Percentiles rank a stretch among this genome's conserved stretches.
These are phyloP conservation scores for Vitis vinifera DNA, from an alignment of 164 flowering plant genomes.

Conservation along the genomic window ASM3070453v1 NC_081807.1:9182501-9183000, in stretches of 20 bases:
- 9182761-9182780: slow-evolving; percentile 79
- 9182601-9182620: too few species aligned
- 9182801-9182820: slow-evolving; percentile 49
- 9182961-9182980: slow-evolving; percentile 50
- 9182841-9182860: slow-evolving; percentile 37
- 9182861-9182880: slow-evolving; percentile 34
- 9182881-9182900: slow-evolving; percentile 20
- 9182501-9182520: too few species aligned
- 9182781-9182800: slow-evolving; percentile 70
- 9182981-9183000: slow-evolving; percentile 66
- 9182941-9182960: slow-evolving; percentile 66
- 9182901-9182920: slow-evolving; percentile 52
- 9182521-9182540: too few species aligned
- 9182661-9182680: too few species aligned
- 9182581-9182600: too few species aligned
- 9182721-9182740: slow-evolving; percentile 81
- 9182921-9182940: slow-evolving; percentile 50
- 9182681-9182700: neutral
- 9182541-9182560: too few species aligned
- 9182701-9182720: slow-evolving; percentile 79
- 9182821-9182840: slow-evolving; percentile 84
- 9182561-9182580: too few species aligned
- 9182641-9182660: too few species aligned
- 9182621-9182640: too few species aligned
- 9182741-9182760: slow-evolving; percentile 84